A percentile compares a stretch with the other conserved stretches of the same genome.
Conservation (phyloP, 129 eudicot species). For the Pseudognaphalium luteoalbum region DNA sequence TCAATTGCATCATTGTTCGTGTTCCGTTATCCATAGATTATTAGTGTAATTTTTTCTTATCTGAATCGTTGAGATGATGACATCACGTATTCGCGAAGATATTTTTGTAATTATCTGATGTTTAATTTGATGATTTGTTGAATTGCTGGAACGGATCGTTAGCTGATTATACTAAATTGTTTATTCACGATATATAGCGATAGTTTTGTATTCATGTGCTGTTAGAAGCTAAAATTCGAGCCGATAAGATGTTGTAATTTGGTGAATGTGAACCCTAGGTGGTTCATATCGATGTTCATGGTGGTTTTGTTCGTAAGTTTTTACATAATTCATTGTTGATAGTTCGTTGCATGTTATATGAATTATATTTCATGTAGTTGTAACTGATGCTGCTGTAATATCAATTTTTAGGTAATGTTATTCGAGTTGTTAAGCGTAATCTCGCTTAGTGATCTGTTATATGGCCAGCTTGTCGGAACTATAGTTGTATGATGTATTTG, state of each 20-base stretch:
- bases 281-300: not conserved
- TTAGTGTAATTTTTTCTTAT: not conserved
- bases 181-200: not conserved
- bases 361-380: conserved; percentile 5
- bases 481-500: conserved; percentile 9
- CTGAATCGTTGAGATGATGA: conserved; percentile 19
- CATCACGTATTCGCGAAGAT: conserved; percentile 2
- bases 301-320: conserved; percentile 1
- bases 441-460: not conserved
- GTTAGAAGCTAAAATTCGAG: conserved; percentile 4
- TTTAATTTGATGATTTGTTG: not conserved
- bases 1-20: not conserved
- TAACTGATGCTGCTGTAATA: not conserved
- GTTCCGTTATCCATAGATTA: not conserved
- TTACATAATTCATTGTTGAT: not conserved
- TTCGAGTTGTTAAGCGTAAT: conserved; percentile 12
- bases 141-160: conserved; percentile 22
- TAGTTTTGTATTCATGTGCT: not conserved
- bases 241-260: conserved; percentile 1
- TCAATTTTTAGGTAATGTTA: not conserved
- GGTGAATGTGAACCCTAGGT: conserved; percentile 8
- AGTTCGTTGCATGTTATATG: not conserved
- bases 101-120: not conserved
- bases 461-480: not conserved
- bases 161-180: not conserved